Conservation (phyloP, 495 filamentous ascomycete genomes). For the Penicillium canescens region DNA sequence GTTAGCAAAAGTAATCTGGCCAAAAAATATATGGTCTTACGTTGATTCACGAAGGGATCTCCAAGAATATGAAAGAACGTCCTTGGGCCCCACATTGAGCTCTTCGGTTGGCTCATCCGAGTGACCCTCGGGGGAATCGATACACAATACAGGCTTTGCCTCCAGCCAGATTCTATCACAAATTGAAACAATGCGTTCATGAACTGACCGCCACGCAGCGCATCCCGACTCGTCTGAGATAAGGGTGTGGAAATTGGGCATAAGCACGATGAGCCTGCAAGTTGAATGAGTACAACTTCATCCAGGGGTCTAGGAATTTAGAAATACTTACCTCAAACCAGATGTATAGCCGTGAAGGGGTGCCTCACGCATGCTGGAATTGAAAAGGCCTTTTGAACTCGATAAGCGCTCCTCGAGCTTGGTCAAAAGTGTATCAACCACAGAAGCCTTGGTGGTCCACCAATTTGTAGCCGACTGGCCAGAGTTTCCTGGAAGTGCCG, state of each 20-base stretch:
- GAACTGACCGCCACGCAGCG: slow-evolving; percentile 41
- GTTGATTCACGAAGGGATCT: slow-evolving; percentile 89
- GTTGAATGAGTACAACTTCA: slow-evolving; percentile 8
- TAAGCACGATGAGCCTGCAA: slow-evolving; percentile 45
- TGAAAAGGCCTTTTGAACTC: slow-evolving; percentile 57
- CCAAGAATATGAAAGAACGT: slow-evolving; percentile 90
- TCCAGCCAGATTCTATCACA: slow-evolving; percentile 70
- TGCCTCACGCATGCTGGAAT: slow-evolving; percentile 58
- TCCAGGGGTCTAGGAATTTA: neutral
- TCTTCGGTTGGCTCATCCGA: slow-evolving; percentile 72
- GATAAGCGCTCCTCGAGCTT: slow-evolving; percentile 58
- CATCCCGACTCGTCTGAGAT: slow-evolving; percentile 22
- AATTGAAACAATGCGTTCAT: slow-evolving; percentile 55
- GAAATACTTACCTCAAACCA: slow-evolving; percentile 53
- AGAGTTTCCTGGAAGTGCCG: slow-evolving; percentile 18
- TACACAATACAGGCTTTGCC: slow-evolving; percentile 76
- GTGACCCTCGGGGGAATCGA: slow-evolving; percentile 90
- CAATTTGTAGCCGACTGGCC: slow-evolving; percentile 21
- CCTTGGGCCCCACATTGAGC: slow-evolving; percentile 70
- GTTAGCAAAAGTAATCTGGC: slow-evolving; percentile 8
- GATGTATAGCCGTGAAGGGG: slow-evolving; percentile 73
- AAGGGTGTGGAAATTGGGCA: slow-evolving; percentile 37
- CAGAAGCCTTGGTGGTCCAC: slow-evolving; percentile 38
- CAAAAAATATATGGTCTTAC: slow-evolving; percentile 37
- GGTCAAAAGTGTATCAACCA: slow-evolving; percentile 47